phyloP scores from a whole-genome alignment of 768 basidiomycete species.

The Ramaria rubella region DNA sequence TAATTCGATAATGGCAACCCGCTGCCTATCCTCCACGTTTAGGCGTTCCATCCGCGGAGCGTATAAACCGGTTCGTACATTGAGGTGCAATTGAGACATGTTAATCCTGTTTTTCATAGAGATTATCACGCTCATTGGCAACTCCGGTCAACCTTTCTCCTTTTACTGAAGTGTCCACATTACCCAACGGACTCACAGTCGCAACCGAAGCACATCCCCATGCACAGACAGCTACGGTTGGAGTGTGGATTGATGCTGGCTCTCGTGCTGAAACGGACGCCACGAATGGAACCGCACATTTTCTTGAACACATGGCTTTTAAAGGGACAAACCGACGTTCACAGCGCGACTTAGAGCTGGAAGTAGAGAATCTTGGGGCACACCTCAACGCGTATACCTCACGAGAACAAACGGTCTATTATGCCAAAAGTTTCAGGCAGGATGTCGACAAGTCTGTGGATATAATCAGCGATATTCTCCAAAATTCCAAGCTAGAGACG shows the following conservation, averaged over 20 bases:
- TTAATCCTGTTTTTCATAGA: not conserved
- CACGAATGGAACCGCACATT: conserved; percentile 96
- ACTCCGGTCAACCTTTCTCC: conserved; percentile 67
- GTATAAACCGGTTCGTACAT: not conserved
- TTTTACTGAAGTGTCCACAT: conserved; percentile 83
- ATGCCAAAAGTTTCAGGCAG: conserved; percentile 96
- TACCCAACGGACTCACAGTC: conserved; percentile 91
- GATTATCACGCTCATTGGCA: conserved; percentile 52
- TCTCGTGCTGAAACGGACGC: conserved; percentile 93
- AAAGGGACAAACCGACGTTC: conserved; percentile 87
- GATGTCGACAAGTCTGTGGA: conserved; percentile 88
- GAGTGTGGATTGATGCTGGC: conserved; percentile 98
- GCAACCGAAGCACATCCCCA: conserved; percentile 87
- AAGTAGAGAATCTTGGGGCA: conserved; percentile 96
- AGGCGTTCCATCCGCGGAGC: conserved; percentile 1
- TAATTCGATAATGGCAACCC: conserved; percentile 1
- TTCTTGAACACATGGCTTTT: conserved; percentile 98
- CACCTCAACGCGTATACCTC: conserved; percentile 98
- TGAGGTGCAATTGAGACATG: not conserved
- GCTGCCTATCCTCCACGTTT: conserved; percentile 7
- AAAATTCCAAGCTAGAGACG: conserved; percentile 89
- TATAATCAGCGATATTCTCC: conserved; percentile 96
- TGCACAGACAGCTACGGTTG: conserved; percentile 96
- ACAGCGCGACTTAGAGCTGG: conserved; percentile 88
- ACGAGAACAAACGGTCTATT: conserved; percentile 98